Percentiles rank a stretch among this genome's conserved stretches.
These are phyloP conservation scores for Phytophthora citrophthora DNA, from an alignment of 352 stramenopile species.

Conservation along the genomic window DNA sequence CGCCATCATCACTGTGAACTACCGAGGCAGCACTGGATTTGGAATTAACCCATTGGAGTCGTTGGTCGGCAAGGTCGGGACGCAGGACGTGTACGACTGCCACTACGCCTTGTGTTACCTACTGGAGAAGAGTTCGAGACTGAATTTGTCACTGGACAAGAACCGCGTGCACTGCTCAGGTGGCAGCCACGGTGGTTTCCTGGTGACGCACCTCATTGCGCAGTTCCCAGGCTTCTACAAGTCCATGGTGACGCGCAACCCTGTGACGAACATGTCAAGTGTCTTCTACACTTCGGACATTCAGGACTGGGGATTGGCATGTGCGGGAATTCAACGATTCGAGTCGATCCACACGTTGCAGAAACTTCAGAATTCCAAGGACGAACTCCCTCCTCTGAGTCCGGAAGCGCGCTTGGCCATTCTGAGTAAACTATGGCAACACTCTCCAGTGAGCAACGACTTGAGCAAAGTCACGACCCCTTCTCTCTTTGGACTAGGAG, in stretches of 20 bases:
- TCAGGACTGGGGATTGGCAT: slow-evolving; percentile 95
- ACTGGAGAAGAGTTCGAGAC: slow-evolving; percentile 57
- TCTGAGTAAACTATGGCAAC: slow-evolving; percentile 87
- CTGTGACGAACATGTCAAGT: slow-evolving; percentile 94
- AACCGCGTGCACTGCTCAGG: slow-evolving; percentile 92
- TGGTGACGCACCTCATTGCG: slow-evolving; percentile 92
- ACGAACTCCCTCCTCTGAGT: slow-evolving; percentile 40
- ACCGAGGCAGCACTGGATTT: slow-evolving; percentile 95
- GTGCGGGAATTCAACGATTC: slow-evolving; percentile 83
- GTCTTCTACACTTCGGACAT: slow-evolving; percentile 96
- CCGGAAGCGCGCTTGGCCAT: slow-evolving; percentile 60
- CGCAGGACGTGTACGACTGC: slow-evolving; percentile 94
- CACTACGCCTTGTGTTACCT: slow-evolving; percentile 82
- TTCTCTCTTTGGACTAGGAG: slow-evolving; percentile 91
- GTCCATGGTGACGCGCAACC: slow-evolving; percentile 90
- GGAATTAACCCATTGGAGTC: slow-evolving; percentile 90
- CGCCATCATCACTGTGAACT: slow-evolving; percentile 95
- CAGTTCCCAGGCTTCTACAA: slow-evolving; percentile 96
- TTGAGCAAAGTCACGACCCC: slow-evolving; percentile 89
- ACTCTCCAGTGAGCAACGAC: slow-evolving; percentile 87
- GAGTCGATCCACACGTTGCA: slow-evolving; percentile 83
- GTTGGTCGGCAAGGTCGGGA: slow-evolving; percentile 90
- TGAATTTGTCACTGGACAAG: slow-evolving; percentile 70
- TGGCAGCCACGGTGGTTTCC: slow-evolving; percentile 95
- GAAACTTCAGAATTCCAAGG: slow-evolving; percentile 42